Evolutionary conservation across 2,329 filamentous ascomycete genomes (phyloP).

Genomic region (Arthrobotrys sphaeroides): DNA sequence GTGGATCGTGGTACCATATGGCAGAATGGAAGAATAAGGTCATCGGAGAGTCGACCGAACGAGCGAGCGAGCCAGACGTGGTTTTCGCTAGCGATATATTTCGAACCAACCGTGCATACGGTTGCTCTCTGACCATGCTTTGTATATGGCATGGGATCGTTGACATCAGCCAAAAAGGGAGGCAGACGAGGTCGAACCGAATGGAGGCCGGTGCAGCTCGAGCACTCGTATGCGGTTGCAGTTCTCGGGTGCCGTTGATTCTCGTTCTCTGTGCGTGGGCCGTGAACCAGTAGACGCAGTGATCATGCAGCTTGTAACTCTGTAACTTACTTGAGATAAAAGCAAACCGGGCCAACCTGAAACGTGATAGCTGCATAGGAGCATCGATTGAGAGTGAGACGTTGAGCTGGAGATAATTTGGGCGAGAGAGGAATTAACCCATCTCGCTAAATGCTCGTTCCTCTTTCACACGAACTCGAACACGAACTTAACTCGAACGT

Average conservation of each 20-base stretch:
- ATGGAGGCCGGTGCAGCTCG: not conserved
- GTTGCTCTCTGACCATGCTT: no score
- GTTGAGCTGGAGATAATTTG: slow-evolving; percentile 16
- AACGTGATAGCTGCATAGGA: slow-evolving; percentile 9
- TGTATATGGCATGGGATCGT: slow-evolving; percentile 6
- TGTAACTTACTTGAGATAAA: not conserved
- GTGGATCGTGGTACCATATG: not conserved
- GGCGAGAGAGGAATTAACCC: slow-evolving; percentile 15
- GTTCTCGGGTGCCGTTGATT: slow-evolving; percentile 11
- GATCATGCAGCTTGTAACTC: not conserved
- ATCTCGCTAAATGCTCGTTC: slow-evolving; percentile 17
- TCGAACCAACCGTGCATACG: no score
- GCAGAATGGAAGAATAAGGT: no score
- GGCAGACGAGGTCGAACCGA: slow-evolving; percentile 13
- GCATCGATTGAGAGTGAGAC: slow-evolving; percentile 29
- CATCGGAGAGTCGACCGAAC: no score
- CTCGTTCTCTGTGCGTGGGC: not conserved
- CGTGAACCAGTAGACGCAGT: not conserved
- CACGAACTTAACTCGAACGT: no score
- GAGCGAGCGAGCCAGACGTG: not conserved
- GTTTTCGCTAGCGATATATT: not conserved
- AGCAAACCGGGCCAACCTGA: not conserved
- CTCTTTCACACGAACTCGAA: no score
- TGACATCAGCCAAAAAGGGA: slow-evolving; percentile 46
- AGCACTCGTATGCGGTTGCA: slow-evolving; percentile 32